These are phyloP conservation scores for Lachancea mirantina DNA, from an alignment of 805 yeast genomes.

Conservation along the genomic window DNA sequence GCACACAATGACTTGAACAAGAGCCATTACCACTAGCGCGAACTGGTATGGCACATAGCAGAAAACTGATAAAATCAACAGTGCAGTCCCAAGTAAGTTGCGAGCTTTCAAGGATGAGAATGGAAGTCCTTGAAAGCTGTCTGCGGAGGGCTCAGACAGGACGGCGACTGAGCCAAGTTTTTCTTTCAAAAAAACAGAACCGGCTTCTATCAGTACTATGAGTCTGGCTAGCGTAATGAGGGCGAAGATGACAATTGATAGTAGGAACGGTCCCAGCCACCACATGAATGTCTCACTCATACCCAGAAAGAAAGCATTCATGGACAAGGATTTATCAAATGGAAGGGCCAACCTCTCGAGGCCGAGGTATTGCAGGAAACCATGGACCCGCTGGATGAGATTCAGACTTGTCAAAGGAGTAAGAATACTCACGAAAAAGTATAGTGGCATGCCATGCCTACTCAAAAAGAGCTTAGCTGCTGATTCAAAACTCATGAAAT, in stretches of 20 bases:
- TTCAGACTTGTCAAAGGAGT: conserved; percentile 31
- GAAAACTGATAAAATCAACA: conserved; percentile 42
- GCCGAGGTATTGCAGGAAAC: conserved; percentile 47
- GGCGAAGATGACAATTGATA: conserved; percentile 20
- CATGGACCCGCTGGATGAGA: conserved; percentile 34
- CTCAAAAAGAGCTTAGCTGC: conserved; percentile 37
- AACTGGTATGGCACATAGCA: conserved; percentile 76
- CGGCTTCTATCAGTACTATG: conserved; percentile 4
- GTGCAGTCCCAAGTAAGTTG: conserved; percentile 29
- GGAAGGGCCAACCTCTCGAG: conserved; percentile 40
- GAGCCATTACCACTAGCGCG: conserved; percentile 54
- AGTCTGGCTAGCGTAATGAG: conserved; percentile 7
- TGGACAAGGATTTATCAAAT: conserved; percentile 30
- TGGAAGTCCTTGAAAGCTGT: no score
- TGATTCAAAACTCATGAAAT: conserved; percentile 39
- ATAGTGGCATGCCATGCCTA: conserved; percentile 23
- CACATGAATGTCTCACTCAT: conserved; percentile 49
- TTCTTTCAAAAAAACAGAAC: background rate
- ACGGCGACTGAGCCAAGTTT: background rate
- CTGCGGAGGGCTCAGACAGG: background rate
- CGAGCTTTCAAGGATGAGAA: conserved; percentile 11
- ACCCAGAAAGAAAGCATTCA: conserved; percentile 63
- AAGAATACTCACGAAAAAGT: conserved; percentile 23
- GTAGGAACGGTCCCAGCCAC: conserved; percentile 54
- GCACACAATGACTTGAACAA: conserved; percentile 52